A percentile compares a stretch with the other conserved stretches of the same genome.
Conservation (phyloP, 2,329 filamentous ascomycete genomes). For the Phoma sp. region DNA sequence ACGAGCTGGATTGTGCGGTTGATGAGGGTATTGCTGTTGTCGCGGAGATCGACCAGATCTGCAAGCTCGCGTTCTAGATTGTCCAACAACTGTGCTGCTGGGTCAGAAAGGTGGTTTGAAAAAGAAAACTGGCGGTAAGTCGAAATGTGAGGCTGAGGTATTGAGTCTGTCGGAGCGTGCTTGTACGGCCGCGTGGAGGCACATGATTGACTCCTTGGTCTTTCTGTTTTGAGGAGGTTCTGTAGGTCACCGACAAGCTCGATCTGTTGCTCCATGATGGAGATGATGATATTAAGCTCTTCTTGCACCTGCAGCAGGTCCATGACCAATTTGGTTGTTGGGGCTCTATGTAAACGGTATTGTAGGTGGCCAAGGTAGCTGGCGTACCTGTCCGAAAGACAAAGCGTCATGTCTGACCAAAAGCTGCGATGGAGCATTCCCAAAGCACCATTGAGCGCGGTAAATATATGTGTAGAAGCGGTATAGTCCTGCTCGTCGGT, state of each 20-base stretch:
- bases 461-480: conserved; percentile 46
- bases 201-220: conserved; percentile 12
- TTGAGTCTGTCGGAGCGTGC: conserved; percentile 17
- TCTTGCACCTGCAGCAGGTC: conserved; percentile 53
- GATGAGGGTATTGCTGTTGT: conserved; percentile 52
- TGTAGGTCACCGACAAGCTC: conserved; percentile 45
- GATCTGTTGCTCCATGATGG: conserved; percentile 51
- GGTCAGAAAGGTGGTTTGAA: conserved; percentile 43
- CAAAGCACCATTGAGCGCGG: conserved; percentile 48
- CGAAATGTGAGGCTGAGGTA: conserved; percentile 32
- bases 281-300: conserved; percentile 54
- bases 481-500: conserved; percentile 46
- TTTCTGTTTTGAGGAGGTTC: conserved; percentile 7
- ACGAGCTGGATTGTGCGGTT: conserved; percentile 53
- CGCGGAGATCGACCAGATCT: conserved; percentile 50
- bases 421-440: conserved; percentile 53
- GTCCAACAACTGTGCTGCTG: conserved; percentile 48
- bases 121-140: conserved; percentile 49
- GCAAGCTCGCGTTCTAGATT: conserved; percentile 50
- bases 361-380: conserved; percentile 52
- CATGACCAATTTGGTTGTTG: conserved; percentile 53
- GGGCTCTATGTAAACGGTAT: conserved; percentile 50
- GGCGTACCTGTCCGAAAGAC: conserved; percentile 51
- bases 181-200: conserved; percentile 20
- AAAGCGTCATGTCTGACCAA: conserved; percentile 51